These are phyloP conservation scores for Trametes pubescens DNA, from an alignment of 1,284 basidiomycete species.

Conservation along the genomic window DNA sequence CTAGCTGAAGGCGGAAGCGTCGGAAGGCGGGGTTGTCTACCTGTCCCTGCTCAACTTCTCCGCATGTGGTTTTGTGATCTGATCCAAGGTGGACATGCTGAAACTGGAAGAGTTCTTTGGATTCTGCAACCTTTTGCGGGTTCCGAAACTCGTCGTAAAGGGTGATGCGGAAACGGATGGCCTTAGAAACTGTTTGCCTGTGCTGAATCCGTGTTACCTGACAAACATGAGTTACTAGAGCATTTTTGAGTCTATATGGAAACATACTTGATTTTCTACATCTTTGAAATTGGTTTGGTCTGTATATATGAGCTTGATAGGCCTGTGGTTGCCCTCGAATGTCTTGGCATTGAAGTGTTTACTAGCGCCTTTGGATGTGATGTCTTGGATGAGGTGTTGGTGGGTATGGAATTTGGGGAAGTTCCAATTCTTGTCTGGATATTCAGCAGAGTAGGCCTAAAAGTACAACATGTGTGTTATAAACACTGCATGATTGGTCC, in stretches of 20 bases:
- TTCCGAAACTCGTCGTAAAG: slow-evolving; percentile 8
- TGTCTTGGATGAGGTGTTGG: slow-evolving; percentile 35
- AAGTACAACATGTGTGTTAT: background rate
- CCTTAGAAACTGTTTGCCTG: background rate
- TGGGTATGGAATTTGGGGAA: slow-evolving; percentile 37
- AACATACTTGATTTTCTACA: slow-evolving; percentile 35
- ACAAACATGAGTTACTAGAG: background rate
- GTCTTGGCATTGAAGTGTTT: slow-evolving; percentile 37
- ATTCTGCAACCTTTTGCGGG: background rate
- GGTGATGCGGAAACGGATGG: slow-evolving; percentile 22
- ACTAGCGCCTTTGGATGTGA: slow-evolving; percentile 35
- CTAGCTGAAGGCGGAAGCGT: slow-evolving; percentile 6
- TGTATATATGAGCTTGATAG: slow-evolving; percentile 38
- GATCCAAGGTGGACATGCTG: slow-evolving; percentile 1
- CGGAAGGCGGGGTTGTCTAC: background rate
- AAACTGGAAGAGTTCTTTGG: slow-evolving; percentile 6
- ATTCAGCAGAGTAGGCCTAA: background rate
- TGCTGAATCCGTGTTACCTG: slow-evolving; percentile 33
- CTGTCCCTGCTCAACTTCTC: background rate
- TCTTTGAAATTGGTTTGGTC: slow-evolving; percentile 43
- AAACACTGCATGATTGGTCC: too few relatives aligned
- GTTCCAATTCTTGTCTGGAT: slow-evolving; percentile 36
- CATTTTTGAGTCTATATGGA: background rate
- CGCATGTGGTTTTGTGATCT: background rate
- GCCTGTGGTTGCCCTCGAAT: slow-evolving; percentile 38